Base-by-base conservation (phyloP, 495 filamentous ascomycete species). In the Xylaria venustula region DNA sequence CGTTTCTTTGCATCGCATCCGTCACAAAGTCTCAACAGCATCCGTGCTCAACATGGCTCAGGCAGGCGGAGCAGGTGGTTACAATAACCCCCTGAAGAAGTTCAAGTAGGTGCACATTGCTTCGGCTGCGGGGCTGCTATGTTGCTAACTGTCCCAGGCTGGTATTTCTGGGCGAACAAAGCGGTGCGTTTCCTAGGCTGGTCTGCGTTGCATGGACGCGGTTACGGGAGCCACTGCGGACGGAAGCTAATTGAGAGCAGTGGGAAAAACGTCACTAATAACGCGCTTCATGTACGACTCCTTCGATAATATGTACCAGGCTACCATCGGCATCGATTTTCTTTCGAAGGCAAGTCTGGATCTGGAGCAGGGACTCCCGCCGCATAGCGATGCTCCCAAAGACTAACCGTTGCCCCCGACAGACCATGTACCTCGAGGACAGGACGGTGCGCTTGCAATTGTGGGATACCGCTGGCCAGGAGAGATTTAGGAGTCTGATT, bases 201-300 rank as follows among this genome's bases (percentile, higher is more conserved):
- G 17, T 17, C 30, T 19, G 50, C 19, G 30, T 22, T 23, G 37
- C 61, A 61, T 30, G 23, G 15, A 42, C 23, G 30, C 41, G 20
- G 45, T 52, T 40, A 28, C 42, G 49, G 41, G 58, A 25, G 7
- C 19, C 25, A 36, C 7, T 48, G 41, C n/a, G 36, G 3, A 41
- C 47, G 25, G 32, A 40, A 12, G 41, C 58, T 61, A 45, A 61
- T 49, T 34, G 5, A 3, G 25, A 56, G 59, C 75, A 97, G 94
- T 98, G 59, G 94, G 94, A 64, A 98, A 98, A 81, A 98, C 94
- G 37, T 98, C 95, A 45, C 79, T 98, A 70, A 98, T 98, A 73
- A 98, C 94, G 55, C 88, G 94, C 58, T 98, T 98, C 81, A 98
- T 98, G 94, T 98, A 98, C 82, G 94, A 98, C 78, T 97, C 94